Base-by-base conservation (phyloP, 225 moss, liverwort and hornwort species). In the Pleurozium schreberi region DNA sequence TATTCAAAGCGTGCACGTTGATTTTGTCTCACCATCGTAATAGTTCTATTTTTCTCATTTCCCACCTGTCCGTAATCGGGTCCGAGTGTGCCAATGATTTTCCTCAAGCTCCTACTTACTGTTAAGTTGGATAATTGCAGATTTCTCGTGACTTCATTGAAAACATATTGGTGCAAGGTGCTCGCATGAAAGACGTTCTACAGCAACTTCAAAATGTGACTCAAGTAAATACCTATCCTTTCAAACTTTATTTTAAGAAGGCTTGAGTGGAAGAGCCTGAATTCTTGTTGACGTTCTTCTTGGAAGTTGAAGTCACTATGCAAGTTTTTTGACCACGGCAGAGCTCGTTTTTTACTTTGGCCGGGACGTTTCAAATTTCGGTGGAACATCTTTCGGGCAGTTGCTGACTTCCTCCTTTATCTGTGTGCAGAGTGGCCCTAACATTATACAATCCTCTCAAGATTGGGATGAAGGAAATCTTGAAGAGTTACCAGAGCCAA, bases 171-270 rank as follows among this genome's bases (percentile, higher is more conserved):
- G 95, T 96, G 58, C 97, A 97, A 92, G 97, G 97, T 68, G 93
- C 94, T 69, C 96, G 94, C 80, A 96, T 97, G 96, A 96, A 95
- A 91, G 97, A 97, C 71, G 97, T 97, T 73, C 93, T 97, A 61
- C 96, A 97, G 77, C 95, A 97, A 92, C 93, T 97, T 79, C 95
- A 97, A 75, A 95, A 89, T 58, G 92, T 95, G 79, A 61, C 94
- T 81, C 87, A 95, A 91, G 93, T 93, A 88, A 53, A 61, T 59
- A 16, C 38, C 45, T 49, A 55, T 80, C 33, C 73, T 63, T 85
- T 52, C 45, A 77, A 93, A 68, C 49, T 66, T 59, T 57, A 36
- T 63, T 13, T 62, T n/a, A 62, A 40, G 57, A 55, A 73, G 57
- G 70, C 47, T 84, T 27, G 80, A 88, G 66, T 74, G 76, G 71